These are phyloP conservation scores for Tieghemiomyces parasiticus DNA, from an alignment of 192 early-diverging fungal species.

Conservation along the genomic window DNA sequence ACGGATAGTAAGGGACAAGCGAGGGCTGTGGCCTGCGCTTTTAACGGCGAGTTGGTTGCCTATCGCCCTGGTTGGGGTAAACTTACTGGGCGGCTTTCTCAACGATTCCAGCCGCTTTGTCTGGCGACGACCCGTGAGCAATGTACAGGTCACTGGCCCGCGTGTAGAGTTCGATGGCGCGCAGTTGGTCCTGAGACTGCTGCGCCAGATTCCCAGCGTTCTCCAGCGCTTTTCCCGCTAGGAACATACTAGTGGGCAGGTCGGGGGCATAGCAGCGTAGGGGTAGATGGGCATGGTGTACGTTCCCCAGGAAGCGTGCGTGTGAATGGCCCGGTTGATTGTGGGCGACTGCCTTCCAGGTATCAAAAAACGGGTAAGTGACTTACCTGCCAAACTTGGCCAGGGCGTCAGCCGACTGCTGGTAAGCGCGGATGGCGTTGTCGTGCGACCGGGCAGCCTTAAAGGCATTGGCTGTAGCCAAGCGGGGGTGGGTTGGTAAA, in stretches of 20 bases:
- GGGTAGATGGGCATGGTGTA: too few relatives aligned
- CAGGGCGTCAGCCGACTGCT: constrained; percentile 46
- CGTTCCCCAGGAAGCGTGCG: too few relatives aligned
- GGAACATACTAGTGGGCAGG: too few relatives aligned
- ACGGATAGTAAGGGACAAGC: too few relatives aligned
- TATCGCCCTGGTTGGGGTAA: too few relatives aligned
- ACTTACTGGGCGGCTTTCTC: constrained; percentile 65
- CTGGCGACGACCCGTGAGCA: constrained; percentile 23
- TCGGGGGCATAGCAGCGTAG: too few relatives aligned
- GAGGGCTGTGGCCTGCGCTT: too few relatives aligned
- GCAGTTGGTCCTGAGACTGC: background rate
- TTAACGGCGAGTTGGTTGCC: too few relatives aligned
- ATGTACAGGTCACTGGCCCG: constrained; percentile 20
- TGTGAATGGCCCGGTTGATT: too few relatives aligned
- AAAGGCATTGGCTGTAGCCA: constrained; percentile 31
- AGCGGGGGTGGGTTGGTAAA: background rate
- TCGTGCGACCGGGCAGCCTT: constrained; percentile 52
- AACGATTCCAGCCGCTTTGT: constrained; percentile 55
- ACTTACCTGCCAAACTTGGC: constrained; percentile 41
- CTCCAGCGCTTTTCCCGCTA: constrained; percentile 6
- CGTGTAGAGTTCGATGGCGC: constrained; percentile 45
- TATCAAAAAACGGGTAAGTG: too few relatives aligned
- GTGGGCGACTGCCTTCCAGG: too few relatives aligned
- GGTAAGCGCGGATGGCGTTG: constrained; percentile 51
- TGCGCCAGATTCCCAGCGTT: constrained; percentile 6